A percentile compares a stretch with the other conserved stretches of the same genome.
These are phyloP conservation scores for Sequoiadendron giganteum DNA, from an alignment of 75 land plant species.

Conservation along the genomic window DNA sequence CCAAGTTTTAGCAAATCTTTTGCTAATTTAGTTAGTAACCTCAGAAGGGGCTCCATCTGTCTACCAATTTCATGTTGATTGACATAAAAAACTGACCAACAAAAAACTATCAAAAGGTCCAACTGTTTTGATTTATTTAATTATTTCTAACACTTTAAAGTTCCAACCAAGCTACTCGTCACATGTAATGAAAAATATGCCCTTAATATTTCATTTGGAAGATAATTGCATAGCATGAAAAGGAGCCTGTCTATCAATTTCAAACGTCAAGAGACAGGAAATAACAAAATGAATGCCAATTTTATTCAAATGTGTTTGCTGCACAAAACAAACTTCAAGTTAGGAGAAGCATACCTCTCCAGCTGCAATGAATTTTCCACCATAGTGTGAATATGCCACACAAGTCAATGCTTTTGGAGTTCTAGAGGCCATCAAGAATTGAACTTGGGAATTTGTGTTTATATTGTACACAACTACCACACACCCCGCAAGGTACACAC, in stretches of 20 bases:
- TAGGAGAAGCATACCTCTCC: conserved; percentile 54
- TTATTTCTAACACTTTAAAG: neutral
- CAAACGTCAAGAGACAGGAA: neutral
- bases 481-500: conserved; percentile 70
- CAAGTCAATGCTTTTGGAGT: conserved; percentile 60
- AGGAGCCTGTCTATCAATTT: neutral
- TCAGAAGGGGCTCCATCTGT: neutral
- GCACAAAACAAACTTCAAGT: neutral
- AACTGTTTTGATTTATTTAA: neutral
- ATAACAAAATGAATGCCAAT: neutral
- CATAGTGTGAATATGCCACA: conserved; percentile 49
- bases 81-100: neutral
- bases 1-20: neutral
- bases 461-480: conserved; percentile 67
- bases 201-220: neutral
- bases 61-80: neutral
- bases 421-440: conserved; percentile 45
- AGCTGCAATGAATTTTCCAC: conserved; percentile 59
- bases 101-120: neutral
- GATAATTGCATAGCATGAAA: neutral
- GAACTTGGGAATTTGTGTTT: conserved; percentile 40
- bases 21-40: neutral
- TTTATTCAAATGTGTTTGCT: neutral
- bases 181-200: neutral
- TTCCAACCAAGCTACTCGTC: neutral